Evolutionary conservation across 176 grass and related monocot species (phyloP).

Genomic region (Avena insularis): DNA sequence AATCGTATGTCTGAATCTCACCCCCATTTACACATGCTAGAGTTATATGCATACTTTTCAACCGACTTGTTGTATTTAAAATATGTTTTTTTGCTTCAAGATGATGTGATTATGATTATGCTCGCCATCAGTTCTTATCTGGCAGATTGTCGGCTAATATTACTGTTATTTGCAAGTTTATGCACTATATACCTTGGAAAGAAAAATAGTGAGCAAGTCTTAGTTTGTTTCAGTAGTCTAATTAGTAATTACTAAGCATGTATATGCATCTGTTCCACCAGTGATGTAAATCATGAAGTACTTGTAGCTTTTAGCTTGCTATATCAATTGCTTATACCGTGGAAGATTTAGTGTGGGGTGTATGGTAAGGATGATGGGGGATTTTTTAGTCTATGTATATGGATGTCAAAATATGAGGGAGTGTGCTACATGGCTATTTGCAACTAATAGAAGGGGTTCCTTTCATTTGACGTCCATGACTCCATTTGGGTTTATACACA

Average conservation of each 20-base stretch:
- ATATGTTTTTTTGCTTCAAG: not conserved
- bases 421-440: not conserved
- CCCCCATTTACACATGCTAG: not conserved
- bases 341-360: not conserved
- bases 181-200: not conserved
- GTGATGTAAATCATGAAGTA: not conserved
- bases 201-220: not conserved
- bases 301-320: not conserved
- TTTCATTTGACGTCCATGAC: not conserved
- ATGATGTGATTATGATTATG: not conserved
- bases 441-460: not conserved
- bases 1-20: constrained; percentile 1
- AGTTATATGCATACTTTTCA: not conserved
- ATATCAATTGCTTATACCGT: not conserved
- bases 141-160: not conserved
- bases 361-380: not conserved
- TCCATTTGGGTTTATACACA: not conserved
- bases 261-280: not conserved
- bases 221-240: not conserved
- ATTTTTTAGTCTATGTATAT: not conserved
- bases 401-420: not conserved
- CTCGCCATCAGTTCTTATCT: not conserved
- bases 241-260: not conserved
- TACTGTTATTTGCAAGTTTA: not conserved
- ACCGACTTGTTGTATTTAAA: not conserved